Evolutionary conservation across 2,329 filamentous ascomycete species (phyloP), one percentile per base, ranked within the genome.

Genomic region (Phaeophleospora eucalypticola): DNA sequence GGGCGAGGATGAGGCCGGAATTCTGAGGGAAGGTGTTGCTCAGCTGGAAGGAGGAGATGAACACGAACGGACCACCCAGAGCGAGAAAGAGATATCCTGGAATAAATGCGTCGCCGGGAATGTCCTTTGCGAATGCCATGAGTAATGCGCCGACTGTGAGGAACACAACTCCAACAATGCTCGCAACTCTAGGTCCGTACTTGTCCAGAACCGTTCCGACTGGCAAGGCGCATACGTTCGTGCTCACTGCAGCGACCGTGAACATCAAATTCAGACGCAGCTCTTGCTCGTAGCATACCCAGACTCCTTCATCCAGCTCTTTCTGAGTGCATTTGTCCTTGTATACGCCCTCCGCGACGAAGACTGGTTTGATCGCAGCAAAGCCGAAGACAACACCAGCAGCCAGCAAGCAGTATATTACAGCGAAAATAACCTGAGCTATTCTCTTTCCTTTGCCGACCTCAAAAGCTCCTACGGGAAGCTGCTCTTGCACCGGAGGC

Each of bases 201-300:
- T 82, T 77, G 68, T 95, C 90, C 17, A 95, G 78, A 36, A 95
- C 84, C 2, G 87, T 87, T 37, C 90, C 90, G 9, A 95, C 82
- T 2, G 89, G 87, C 4, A 95, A 75, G 10, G 90, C 89, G 34
- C 83, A 87, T 10, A 95, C 85, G 60, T 95, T 95, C 33, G 89
- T 94, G 4, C 81, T 86, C 8, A 95, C 89, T 12, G 89, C 89
- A 10, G 89, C 89, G 34, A 89, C 79, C 4, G 89, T 94, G 73
- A 95, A 95, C 87, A 95, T 95, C 56, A 95, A 73, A 65, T 95
- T 95, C 46, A 95, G 77, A 49, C 74, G 65, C 45, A 81, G 64
- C 56, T 80, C 78, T 58, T 83, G 81, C 50, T 74, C 72, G 51
- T 76, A 79, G 61, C 81, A 84, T 15, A 79, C 71, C 46, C 71